Base-by-base conservation (phyloP, 306 rosid species). In the Rosa lucieae region DNA sequence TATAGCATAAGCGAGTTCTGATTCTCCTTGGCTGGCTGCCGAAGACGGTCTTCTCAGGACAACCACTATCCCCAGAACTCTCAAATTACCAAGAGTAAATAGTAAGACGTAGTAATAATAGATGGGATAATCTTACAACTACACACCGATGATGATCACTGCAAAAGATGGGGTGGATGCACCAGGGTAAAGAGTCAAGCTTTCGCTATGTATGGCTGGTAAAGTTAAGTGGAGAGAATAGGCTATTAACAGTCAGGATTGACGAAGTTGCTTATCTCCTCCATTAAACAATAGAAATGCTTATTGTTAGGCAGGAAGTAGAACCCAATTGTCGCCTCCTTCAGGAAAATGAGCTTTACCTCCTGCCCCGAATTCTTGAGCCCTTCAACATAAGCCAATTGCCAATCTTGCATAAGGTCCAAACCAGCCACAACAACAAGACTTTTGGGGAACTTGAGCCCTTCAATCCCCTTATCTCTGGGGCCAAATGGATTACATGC, bases 391-490 rank as follows among this genome's bases (percentile, higher is more conserved):
- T 93, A 93, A 46, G 84, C 88, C 83, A 93, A 79, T 80, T 93
- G 98, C 98, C 97, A 93, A 74, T 93, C 98, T 78, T 91, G 95
- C 62, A 93, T 81, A 51, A 93, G 93, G 81, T 93, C 98, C 77
- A 93, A 93, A 70, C 98, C 98, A 17, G 97, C 95, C 59, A 93
- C 97, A 70, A 94, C 94, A 35, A 91, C 95, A 21, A 93, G 97
- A 71, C 91, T 93, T 63, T 91, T 90, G 0, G 98, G 91, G 42
- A 93, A 90, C 66, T 85, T 85, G 12, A 87, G 59, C 17, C 98
- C 97, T 78, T 51, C 74, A 26, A 93, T 76, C 82, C 77, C 81
- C 73, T 79, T 80, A 7, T 90, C 94, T 51, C 87, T 86, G 0
- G 97, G 97, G 8, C 98, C 98, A 53, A 90, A 89, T 2, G 89